These are phyloP conservation scores for Thelephora ganbajun DNA, from an alignment of 768 basidiomycete species.

Conservation along the genomic window DNA sequence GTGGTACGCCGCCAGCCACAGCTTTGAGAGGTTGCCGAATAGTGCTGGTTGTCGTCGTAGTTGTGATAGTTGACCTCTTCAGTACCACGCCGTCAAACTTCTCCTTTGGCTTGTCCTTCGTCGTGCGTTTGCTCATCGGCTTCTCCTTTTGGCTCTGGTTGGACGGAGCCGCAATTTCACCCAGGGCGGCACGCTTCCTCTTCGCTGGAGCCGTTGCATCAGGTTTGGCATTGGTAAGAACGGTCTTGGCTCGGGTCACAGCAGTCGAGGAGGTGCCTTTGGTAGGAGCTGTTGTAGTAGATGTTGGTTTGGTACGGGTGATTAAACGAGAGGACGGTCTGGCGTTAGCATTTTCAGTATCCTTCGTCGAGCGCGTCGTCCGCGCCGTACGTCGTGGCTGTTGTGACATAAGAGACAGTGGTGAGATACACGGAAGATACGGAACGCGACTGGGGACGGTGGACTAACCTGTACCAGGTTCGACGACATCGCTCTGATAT, in stretches of 20 bases:
- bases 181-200: conserved; percentile 63
- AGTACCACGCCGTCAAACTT: conserved; percentile 49
- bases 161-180: conserved; percentile 51
- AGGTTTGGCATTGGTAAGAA: conserved; percentile 20
- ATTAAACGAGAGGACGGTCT: conserved; percentile 43
- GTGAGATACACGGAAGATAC: too few species aligned
- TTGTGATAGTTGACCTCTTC: conserved; percentile 33
- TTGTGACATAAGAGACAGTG: too few species aligned
- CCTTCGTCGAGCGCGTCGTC: conserved; percentile 36
- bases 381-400: conserved; percentile 54
- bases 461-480: too few species aligned
- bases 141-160: conserved; percentile 26
- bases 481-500: too few species aligned
- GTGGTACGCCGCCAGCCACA: conserved; percentile 21
- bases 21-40: conserved; percentile 42
- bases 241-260: conserved; percentile 38
- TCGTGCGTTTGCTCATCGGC: conserved; percentile 42
- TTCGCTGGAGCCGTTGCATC: conserved; percentile 38
- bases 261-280: conserved; percentile 34
- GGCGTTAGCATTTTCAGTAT: conserved; percentile 59
- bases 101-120: conserved; percentile 26
- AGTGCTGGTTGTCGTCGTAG: conserved; percentile 20
- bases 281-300: conserved; percentile 24
- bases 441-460: too few species aligned
- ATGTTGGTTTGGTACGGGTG: conserved; percentile 46